Percentiles rank a stretch among this genome's conserved stretches.
These are phyloP conservation scores for Geosmithia morbida DNA, from an alignment of 2,329 filamentous ascomycete genomes.

Conservation along the genomic window DNA sequence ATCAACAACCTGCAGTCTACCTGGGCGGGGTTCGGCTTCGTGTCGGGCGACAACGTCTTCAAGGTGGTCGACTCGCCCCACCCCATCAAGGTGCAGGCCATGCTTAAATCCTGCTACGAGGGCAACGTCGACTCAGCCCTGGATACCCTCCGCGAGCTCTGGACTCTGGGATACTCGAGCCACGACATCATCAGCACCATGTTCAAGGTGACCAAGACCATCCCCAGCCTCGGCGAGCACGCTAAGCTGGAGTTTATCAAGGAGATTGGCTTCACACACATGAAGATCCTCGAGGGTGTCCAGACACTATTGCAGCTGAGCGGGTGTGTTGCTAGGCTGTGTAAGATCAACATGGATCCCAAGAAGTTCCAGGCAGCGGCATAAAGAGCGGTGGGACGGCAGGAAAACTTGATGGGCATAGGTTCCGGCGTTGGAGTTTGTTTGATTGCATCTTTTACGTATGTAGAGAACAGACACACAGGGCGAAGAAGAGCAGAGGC, in stretches of 20 bases:
- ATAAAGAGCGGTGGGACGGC: conserved; percentile 9
- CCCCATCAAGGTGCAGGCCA: conserved; percentile 94
- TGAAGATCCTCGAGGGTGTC: conserved; percentile 97
- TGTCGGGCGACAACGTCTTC: conserved; percentile 97
- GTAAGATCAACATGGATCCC: conserved; percentile 93
- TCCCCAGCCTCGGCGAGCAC: conserved; percentile 83
- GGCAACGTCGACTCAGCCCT: conserved; percentile 79
- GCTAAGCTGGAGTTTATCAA: conserved; percentile 95
- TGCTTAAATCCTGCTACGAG: conserved; percentile 95
- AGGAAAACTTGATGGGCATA: conserved; percentile 3
- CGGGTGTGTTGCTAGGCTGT: conserved; percentile 79
- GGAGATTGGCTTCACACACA: conserved; percentile 97
- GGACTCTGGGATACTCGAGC: conserved; percentile 91
- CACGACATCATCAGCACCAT: conserved; percentile 99
- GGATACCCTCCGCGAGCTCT: conserved; percentile 77
- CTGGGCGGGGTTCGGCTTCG: conserved; percentile 82
- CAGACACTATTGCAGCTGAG: conserved; percentile 90
- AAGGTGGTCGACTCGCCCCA: conserved; percentile 94
- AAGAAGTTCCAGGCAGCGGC: conserved; percentile 48
- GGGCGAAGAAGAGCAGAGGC: neutral
- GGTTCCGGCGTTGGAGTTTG: conserved; percentile 18
- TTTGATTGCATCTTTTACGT: neutral
- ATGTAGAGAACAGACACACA: neutral
- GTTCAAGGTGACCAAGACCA: conserved; percentile 96
- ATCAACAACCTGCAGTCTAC: conserved; percentile 98